phyloP scores from a whole-genome alignment of 73 alveolate genomes.

The Symbiodinium natans region DNA sequence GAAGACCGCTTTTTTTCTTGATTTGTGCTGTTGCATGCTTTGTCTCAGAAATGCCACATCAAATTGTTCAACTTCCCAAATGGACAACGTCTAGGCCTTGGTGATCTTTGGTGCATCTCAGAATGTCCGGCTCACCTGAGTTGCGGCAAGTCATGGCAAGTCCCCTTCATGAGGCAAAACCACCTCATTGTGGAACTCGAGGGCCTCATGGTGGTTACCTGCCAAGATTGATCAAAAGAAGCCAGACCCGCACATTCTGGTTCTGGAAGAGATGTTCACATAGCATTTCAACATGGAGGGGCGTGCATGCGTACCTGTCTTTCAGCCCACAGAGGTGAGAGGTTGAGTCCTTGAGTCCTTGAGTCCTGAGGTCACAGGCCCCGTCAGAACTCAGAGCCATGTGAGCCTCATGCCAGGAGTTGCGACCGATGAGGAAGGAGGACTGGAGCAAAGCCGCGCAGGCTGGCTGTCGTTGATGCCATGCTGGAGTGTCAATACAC shows the following conservation, averaged over 20 bases:
- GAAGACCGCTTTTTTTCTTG: not conserved
- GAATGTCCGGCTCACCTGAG: not conserved
- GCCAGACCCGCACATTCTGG: too few relatives aligned
- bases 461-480: not conserved
- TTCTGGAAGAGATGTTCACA: too few relatives aligned
- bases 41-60: slow-evolving; percentile 16
- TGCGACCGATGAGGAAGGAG: slow-evolving; percentile 71
- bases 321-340: too few relatives aligned
- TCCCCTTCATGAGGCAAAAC: slow-evolving; percentile 3
- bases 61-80: slow-evolving; percentile 26
- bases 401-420: slow-evolving; percentile 69
- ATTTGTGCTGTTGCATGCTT: too few relatives aligned
- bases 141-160: not conserved
- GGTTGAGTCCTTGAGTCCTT: too few relatives aligned
- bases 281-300: too few relatives aligned
- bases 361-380: too few relatives aligned
- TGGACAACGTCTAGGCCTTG: slow-evolving; percentile 31
- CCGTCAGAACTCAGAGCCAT: too few relatives aligned
- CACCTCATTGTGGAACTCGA: slow-evolving; percentile 68
- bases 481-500: too few relatives aligned
- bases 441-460: slow-evolving; percentile 82
- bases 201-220: slow-evolving; percentile 53
- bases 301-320: too few relatives aligned
- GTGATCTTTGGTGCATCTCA: not conserved
- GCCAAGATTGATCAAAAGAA: not conserved